A percentile compares a stretch with the other conserved stretches of the same genome.
Evolutionary conservation across 768 basidiomycete species (phyloP).

Genomic region (Glaciozyma martinii): DNA sequence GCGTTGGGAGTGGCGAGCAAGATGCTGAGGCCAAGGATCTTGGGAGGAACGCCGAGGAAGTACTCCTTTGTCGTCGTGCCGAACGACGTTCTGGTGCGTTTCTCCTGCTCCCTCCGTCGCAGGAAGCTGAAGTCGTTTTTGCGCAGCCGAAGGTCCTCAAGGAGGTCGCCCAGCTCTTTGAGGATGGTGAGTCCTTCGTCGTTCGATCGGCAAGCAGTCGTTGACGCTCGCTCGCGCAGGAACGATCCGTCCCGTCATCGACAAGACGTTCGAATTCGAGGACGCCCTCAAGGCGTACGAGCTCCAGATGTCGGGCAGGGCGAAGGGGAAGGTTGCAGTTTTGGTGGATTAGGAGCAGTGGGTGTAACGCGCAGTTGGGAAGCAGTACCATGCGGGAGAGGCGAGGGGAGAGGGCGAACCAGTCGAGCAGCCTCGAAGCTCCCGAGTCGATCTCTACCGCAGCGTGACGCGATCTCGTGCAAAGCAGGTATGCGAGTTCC

Average conservation of each 20-base stretch:
- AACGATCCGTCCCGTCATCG: constrained; percentile 50
- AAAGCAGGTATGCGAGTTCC: too few species aligned
- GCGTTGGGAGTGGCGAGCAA: constrained; percentile 36
- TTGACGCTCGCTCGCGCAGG: constrained; percentile 37
- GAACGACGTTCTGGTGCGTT: neutral
- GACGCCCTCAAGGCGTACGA: constrained; percentile 58
- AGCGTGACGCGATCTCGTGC: too few species aligned
- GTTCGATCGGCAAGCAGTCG: neutral
- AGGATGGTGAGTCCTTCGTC: neutral
- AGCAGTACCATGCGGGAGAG: too few species aligned
- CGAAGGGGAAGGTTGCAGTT: constrained; percentile 60
- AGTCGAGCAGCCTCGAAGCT: too few species aligned
- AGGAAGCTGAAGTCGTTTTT: too few species aligned
- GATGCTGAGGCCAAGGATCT: constrained; percentile 44
- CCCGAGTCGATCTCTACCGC: too few species aligned
- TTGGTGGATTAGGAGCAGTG: neutral
- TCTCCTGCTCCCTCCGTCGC: constrained; percentile 43
- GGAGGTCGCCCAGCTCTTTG: neutral
- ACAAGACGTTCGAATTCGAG: constrained; percentile 53
- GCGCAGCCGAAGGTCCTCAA: neutral
- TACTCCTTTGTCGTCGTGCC: constrained; percentile 8
- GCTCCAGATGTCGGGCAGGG: constrained; percentile 27
- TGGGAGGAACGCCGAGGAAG: constrained; percentile 46
- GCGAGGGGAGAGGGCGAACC: too few species aligned
- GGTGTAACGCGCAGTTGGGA: too few species aligned